Evolutionary conservation across 495 filamentous ascomycete genomes (phyloP).

Genomic region (Halenospora varia): DNA sequence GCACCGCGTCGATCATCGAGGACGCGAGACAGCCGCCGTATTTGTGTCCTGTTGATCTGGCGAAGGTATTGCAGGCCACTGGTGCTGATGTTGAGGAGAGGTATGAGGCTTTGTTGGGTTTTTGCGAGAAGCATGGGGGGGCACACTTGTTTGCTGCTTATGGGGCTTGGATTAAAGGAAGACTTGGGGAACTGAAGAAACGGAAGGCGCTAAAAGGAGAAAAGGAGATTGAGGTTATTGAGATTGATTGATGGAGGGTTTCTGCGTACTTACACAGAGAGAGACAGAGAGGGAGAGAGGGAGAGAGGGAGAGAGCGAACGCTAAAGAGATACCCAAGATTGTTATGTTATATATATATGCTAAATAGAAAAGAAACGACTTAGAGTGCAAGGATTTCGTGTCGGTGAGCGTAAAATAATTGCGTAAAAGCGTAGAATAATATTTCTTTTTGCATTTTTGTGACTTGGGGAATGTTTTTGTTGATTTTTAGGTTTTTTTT

Average conservation of each 20-base stretch:
- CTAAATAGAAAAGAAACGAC: too few relatives aligned
- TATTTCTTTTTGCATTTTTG: too few relatives aligned
- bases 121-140: constrained; percentile 37
- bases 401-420: too few relatives aligned
- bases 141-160: constrained; percentile 40
- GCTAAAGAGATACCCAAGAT: too few relatives aligned
- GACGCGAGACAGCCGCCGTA: constrained; percentile 65
- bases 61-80: constrained; percentile 48
- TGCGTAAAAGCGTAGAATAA: too few relatives aligned
- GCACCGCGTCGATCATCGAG: constrained; percentile 54
- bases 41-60: constrained; percentile 58
- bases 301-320: too few relatives aligned
- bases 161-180: constrained; percentile 31
- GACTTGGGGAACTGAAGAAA: constrained; percentile 6
- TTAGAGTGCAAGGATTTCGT: too few relatives aligned
- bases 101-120: constrained; percentile 39
- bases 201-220: background rate
- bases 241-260: background rate
- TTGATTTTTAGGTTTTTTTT: too few relatives aligned
- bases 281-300: too few relatives aligned
- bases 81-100: constrained; percentile 30
- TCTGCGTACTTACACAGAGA: background rate
- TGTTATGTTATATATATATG: too few relatives aligned
- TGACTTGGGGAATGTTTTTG: too few relatives aligned
- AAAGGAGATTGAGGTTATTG: background rate